Evolutionary conservation across 441 rosid species (phyloP).

Genomic region (Heliophila coronopifolia): DNA sequence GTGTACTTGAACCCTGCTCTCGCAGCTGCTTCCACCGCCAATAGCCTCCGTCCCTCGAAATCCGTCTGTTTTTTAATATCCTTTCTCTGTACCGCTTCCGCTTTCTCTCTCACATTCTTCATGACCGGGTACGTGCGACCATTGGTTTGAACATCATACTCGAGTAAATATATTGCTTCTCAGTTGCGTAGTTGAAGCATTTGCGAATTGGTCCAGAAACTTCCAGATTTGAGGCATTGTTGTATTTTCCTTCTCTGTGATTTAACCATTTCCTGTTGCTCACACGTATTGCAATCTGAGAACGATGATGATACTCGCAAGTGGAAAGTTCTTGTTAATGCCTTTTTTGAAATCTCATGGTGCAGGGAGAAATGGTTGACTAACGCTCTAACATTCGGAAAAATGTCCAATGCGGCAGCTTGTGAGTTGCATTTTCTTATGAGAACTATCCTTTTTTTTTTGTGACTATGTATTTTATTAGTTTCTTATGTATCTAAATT

Average conservation of each 20-base stretch:
- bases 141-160: constrained; percentile 8
- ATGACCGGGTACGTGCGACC: constrained; percentile 39
- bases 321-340: not conserved
- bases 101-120: constrained; percentile 47
- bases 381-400: constrained; percentile 40
- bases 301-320: not conserved
- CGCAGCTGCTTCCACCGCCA: constrained; percentile 67
- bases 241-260: not conserved
- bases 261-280: not conserved
- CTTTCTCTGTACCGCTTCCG: constrained; percentile 52
- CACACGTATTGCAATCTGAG: not conserved
- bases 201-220: too few relatives aligned
- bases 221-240: not conserved
- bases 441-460: constrained; percentile 14
- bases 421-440: constrained; percentile 42
- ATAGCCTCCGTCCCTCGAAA: constrained; percentile 65
- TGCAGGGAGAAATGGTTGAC: constrained; percentile 59
- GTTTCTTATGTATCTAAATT: not conserved
- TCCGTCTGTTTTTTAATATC: constrained; percentile 40
- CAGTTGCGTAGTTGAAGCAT: constrained; percentile 2
- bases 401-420: constrained; percentile 46
- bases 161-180: constrained; percentile 2
- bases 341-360: constrained; percentile 9
- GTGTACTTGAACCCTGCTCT: constrained; percentile 74
- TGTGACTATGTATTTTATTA: not conserved